Evolutionary conservation across 208 protist species (phyloP), one percentile per base, ranked within the genome.

Genomic region (Leptomonas seymouri): DNA sequence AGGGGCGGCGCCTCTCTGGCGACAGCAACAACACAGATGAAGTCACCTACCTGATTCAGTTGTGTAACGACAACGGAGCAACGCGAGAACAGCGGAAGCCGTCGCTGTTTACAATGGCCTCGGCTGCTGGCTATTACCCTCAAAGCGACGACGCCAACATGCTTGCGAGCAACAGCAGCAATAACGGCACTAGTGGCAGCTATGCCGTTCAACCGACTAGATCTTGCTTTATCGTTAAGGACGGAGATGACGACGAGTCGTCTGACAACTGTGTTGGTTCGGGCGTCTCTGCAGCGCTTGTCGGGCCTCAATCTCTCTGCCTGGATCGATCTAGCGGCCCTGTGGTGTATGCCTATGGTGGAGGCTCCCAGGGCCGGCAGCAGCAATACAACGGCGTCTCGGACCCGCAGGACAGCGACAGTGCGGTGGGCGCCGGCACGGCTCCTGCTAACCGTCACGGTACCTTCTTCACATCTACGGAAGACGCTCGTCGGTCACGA

Each of bases 401-500:
- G 18, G 44, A 36, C 9, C 4, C 42, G 3, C 59, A 28, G 3
- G 30, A 31, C 45, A 65, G 49, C 46, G 59, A 28, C 20, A 48
- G 25, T 3, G 21, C 48, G 21, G 41, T 5, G 1, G 34, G 30
- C n/a, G 48, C 30, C 3, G 48, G 57, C 48, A 23, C 30, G 21
- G 49, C 61, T 16, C 12, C 55, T 2, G 34, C 41, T 1, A 15
- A 44, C n/a, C 58, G 21, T 27, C 58, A 66, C 27, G 67, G 59
- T 49, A 60, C 58, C 41, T 66, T 66, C 15, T 23, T 67, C 1
- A 57, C 50, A 50, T 51, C 58, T 8, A 58, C 60, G 14, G 58
- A 66, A 12, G 50, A 65, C 5, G 50, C 28, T 11, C 42, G 27
- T 34, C 39, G 18, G 28, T n/a, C 30, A 18, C 5, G 12, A 15